Evolutionary conservation across 306 rosid genomes (phyloP).

Genomic region (Gleditsia sinensis): DNA sequence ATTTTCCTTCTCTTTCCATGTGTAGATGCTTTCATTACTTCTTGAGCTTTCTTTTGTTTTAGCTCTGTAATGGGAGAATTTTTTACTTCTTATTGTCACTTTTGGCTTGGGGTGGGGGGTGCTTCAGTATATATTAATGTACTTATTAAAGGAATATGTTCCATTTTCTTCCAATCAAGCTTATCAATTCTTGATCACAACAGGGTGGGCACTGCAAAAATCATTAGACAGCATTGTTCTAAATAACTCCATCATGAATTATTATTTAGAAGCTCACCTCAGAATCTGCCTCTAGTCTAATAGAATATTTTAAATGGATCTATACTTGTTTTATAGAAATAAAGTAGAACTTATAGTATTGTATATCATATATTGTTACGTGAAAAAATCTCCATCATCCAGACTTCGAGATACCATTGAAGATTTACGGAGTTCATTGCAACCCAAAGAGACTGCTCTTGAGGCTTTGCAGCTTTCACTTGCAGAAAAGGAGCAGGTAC

Average conservation of each 20-base stretch:
- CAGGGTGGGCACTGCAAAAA: conserved; percentile 13
- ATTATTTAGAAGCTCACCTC: neutral
- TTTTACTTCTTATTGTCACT: neutral
- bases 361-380: conserved; percentile 28
- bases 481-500: conserved; percentile 92
- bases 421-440: conserved; percentile 76
- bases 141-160: conserved; percentile 7
- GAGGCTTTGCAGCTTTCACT: conserved; percentile 81
- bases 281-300: conserved; percentile 13
- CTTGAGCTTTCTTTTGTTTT: conserved; percentile 12
- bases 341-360: conserved; percentile 12
- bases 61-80: conserved; percentile 8
- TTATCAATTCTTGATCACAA: neutral
- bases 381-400: conserved; percentile 32
- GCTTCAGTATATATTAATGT: conserved; percentile 1
- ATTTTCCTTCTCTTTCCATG: conserved; percentile 15
- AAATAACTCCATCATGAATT: conserved; percentile 7
- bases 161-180: conserved; percentile 3
- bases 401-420: conserved; percentile 95
- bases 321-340: conserved; percentile 4
- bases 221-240: conserved; percentile 17
- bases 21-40: neutral
- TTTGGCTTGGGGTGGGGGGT: conserved; percentile 14
- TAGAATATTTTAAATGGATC: conserved; percentile 4
- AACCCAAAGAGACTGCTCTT: conserved; percentile 87